A percentile compares a stretch with the other conserved stretches of the same genome.
Conservation (phyloP, 2,329 filamentous ascomycete genomes). For the Fusarium udum region DNA sequence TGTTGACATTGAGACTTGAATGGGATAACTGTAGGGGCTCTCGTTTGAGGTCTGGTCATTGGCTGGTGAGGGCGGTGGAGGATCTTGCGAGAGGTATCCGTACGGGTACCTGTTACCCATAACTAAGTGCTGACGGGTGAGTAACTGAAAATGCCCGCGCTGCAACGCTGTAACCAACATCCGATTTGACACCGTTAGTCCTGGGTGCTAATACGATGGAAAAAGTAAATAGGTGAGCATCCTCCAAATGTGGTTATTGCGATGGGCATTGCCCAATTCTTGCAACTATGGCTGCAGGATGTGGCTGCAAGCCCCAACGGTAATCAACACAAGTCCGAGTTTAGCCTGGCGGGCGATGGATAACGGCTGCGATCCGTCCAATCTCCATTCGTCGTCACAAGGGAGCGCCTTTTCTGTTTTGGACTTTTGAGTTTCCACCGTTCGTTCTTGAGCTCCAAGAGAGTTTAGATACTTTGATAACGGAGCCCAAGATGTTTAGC, state of each 20-base stretch:
- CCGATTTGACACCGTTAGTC: constrained; percentile 9
- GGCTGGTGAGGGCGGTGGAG: constrained; percentile 2
- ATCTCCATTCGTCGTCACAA: constrained; percentile 18
- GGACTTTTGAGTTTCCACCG: constrained; percentile 32
- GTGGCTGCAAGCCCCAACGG: not conserved
- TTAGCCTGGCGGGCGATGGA: constrained; percentile 2
- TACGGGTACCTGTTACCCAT: not conserved
- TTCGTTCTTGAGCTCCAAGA: constrained; percentile 7
- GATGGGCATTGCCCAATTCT: not conserved
- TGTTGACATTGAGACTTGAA: not conserved
- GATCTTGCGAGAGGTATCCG: not conserved
- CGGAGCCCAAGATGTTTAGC: constrained; percentile 13
- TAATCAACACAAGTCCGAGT: not conserved
- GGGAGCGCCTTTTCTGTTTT: constrained; percentile 20
- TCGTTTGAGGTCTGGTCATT: not conserved
- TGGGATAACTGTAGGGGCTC: constrained; percentile 12
- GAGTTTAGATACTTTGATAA: constrained; percentile 13
- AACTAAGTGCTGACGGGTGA: constrained; percentile 24
- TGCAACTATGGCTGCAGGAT: not conserved
- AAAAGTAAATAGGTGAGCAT: not conserved
- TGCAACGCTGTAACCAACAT: constrained; percentile 27
- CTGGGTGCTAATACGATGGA: constrained; percentile 1
- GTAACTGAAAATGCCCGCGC: constrained; percentile 13
- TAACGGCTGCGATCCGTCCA: constrained; percentile 12
- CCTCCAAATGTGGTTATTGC: not conserved